Conservation (phyloP, 805 yeast genomes). For the Lipomyces sp. region DNA sequence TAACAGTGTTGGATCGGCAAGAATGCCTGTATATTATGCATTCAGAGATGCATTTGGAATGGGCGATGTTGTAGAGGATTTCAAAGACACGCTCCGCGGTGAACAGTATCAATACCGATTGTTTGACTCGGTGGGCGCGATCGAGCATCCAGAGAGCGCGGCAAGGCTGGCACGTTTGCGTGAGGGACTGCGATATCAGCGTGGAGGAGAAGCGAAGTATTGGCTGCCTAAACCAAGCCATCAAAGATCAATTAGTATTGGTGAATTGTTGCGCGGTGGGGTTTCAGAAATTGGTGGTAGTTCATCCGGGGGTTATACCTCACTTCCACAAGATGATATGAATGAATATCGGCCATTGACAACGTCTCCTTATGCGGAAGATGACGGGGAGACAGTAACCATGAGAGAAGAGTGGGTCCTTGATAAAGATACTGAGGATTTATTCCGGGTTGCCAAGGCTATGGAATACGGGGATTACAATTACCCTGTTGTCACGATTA, state of each 20-base stretch:
- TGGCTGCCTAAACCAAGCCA: constrained; percentile 61
- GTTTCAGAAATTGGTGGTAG: constrained; percentile 13
- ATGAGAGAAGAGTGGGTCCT: constrained; percentile 25
- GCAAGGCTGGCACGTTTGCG: constrained; percentile 71
- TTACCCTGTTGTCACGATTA: constrained; percentile 50
- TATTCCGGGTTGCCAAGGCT: constrained; percentile 45
- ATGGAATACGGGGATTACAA: constrained; percentile 50
- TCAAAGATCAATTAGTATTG: constrained; percentile 12
- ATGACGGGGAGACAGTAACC: not conserved
- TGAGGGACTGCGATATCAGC: constrained; percentile 80
- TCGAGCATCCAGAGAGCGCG: constrained; percentile 69
- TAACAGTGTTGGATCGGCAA: constrained; percentile 67
- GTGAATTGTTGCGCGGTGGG: constrained; percentile 7
- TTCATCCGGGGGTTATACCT: constrained; percentile 17
- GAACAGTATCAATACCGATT: constrained; percentile 76
- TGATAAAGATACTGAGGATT: constrained; percentile 44
- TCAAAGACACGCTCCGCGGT: constrained; percentile 69
- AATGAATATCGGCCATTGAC: not conserved
- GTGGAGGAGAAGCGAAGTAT: constrained; percentile 78
- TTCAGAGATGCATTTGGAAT: constrained; percentile 75
- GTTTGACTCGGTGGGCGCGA: constrained; percentile 80
- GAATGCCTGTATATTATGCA: constrained; percentile 67
- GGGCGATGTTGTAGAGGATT: constrained; percentile 80
- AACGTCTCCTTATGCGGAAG: not conserved
- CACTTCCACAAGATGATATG: constrained; percentile 12